Evolutionary conservation across 352 stramenopile genomes (phyloP), one percentile per base, ranked within the genome.

Genomic region (Globisporangium solare): DNA sequence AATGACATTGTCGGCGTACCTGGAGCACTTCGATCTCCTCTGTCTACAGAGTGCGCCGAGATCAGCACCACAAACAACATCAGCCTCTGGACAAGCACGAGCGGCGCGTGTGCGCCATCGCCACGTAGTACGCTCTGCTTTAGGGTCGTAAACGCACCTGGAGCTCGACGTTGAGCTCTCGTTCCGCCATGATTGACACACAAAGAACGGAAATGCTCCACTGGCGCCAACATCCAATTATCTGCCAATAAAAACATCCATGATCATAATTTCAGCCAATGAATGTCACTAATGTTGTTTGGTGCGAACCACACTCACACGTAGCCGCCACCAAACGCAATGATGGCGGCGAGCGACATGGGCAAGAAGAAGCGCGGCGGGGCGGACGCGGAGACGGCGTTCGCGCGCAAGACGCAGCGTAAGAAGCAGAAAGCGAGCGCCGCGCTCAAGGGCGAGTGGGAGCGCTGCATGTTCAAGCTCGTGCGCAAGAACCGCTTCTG

Each of bases 401-500:
- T 68, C 41, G 41, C 61, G 27, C 48, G 45, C 13, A 68, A 75
- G 50, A 78, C 80, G 67, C 73, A 82, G 56, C 79, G 81, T 58
- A 94, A 94, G 60, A 64, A 84, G 47, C 58, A 63, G 1, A 94
- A 94, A 67, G 47, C 60, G 7, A 54, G 69, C 20, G 69, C 74
- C 3, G 79, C 75, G 49, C 62, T 75, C 20, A 64, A 54, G 5
- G 81, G 73, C 35, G 64, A 83, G 54, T 94, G 84, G 84, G 70
- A 83, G 3, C 76, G 79, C 49, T 94, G 84, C 64, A 86, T 92
- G 79, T 92, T 91, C 60, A 74, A 70, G 32, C 66, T 94, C 35
- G 68, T 83, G 64, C 76, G 78, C 51, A 94, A 94, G 66, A 82
- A 89, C 47, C 84, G 84, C 61, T 92, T 72, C 48, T 94, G 84